Evolutionary conservation across 495 filamentous ascomycete species (phyloP).

Genomic region (Hypoxylon lienhwacheense): DNA sequence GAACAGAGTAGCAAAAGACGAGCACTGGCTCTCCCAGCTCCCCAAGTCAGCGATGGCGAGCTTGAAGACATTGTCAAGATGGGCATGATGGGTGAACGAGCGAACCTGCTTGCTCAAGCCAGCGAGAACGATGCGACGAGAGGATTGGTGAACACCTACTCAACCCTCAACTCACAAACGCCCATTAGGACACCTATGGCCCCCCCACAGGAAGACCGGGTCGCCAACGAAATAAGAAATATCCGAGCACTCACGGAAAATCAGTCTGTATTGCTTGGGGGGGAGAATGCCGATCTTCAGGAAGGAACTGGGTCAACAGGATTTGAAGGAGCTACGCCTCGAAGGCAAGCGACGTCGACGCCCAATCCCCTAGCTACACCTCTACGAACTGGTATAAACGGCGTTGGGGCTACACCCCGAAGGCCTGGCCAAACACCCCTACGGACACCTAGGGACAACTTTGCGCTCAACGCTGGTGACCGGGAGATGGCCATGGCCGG

Average conservation of each 20-base stretch:
- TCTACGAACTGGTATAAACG: slow-evolving; percentile 68
- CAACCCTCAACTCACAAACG: slow-evolving; percentile 73
- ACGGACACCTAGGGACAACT: slow-evolving; percentile 86
- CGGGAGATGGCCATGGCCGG: slow-evolving; percentile 68
- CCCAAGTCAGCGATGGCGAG: slow-evolving; percentile 89
- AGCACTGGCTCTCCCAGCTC: slow-evolving; percentile 74
- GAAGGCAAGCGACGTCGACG: slow-evolving; percentile 78
- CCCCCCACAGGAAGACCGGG: slow-evolving; percentile 87
- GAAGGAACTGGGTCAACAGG: slow-evolving; percentile 82
- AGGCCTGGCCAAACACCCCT: slow-evolving; percentile 80
- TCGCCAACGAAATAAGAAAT: slow-evolving; percentile 95
- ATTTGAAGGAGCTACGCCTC: slow-evolving; percentile 82
- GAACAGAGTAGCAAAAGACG: slow-evolving; percentile 94
- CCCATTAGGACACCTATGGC: slow-evolving; percentile 91
- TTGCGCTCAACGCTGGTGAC: slow-evolving; percentile 75
- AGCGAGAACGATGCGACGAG: slow-evolving; percentile 85
- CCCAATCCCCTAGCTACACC: slow-evolving; percentile 96
- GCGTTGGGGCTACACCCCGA: slow-evolving; percentile 72
- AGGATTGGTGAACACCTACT: slow-evolving; percentile 84
- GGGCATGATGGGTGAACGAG: slow-evolving; percentile 91
- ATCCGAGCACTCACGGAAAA: slow-evolving; percentile 91
- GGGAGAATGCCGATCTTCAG: slow-evolving; percentile 87
- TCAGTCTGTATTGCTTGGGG: slow-evolving; percentile 91
- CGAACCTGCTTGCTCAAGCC: slow-evolving; percentile 70
- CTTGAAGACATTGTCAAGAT: slow-evolving; percentile 98